Evolutionary conservation across 75 land plant species (phyloP).

Genomic region (Pinus tabuliformis): DNA sequence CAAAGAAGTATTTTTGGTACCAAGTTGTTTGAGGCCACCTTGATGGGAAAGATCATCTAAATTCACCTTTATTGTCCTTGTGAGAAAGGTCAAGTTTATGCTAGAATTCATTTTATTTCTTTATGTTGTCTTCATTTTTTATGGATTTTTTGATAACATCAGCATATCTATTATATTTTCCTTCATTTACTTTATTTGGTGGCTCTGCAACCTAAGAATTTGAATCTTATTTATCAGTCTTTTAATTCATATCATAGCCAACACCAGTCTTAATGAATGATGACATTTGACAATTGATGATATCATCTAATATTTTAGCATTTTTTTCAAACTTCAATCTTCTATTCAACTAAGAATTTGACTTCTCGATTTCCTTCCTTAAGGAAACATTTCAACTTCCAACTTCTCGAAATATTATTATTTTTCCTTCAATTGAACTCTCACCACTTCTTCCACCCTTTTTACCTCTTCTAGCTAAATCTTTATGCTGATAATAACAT

Average conservation of each 20-base stretch:
- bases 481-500: neutral
- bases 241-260: neutral
- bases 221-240: neutral
- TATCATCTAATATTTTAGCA: neutral
- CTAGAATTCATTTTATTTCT: no score
- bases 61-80: no score
- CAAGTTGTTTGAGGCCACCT: no score
- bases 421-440: neutral
- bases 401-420: neutral
- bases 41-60: no score
- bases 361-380: neutral
- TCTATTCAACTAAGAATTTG: neutral
- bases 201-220: neutral
- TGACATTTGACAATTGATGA: neutral
- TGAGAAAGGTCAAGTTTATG: no score
- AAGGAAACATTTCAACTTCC: neutral
- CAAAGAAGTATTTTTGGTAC: no score
- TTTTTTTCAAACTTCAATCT: neutral
- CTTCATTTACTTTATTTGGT: neutral
- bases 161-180: no score
- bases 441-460: neutral
- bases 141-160: no score
- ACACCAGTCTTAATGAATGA: neutral
- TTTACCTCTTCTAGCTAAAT: neutral
- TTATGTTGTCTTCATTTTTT: no score